Evolutionary conservation across 2,329 filamentous ascomycete genomes (phyloP), one percentile per base, ranked within the genome.

Genomic region (Fonsecaea erecta): DNA sequence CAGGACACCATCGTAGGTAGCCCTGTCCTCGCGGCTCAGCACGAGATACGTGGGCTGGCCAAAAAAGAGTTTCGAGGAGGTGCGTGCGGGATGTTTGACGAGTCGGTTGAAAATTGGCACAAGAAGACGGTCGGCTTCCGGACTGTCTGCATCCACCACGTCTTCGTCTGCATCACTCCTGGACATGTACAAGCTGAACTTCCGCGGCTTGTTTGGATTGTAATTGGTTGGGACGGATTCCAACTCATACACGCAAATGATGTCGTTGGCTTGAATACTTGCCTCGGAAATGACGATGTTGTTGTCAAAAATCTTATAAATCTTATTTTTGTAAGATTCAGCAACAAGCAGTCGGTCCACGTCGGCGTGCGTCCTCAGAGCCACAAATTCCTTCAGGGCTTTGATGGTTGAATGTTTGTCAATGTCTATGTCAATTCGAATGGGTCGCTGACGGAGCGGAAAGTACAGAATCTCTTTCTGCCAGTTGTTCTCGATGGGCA

Each of bases 401-500:
- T 75, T 77, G 69, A 93, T 83, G 37, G 85, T 89, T 1, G 88
- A 86, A 56, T 88, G 85, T 57, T 82, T 83, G n/a, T 89, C 88
- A 37, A 94, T 79, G 70, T 98, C 95, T 11, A 97, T 85, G 52
- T 88, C 85, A 37, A 98, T 84, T 48, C 85, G 81, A 58, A 94
- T 83, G 0, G 92, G 91, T 1, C 81, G 79, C 61, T 90, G 88
- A 64, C 89, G 87, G 1, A 95, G 80, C 1, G 93, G 93, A 66
- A 91, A 89, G 75, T 90, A 97, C 62, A 86, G 89, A 71, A 98
- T 81, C 0, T 84, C 83, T 69, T 90, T 89, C 64, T 82, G 84
- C 90, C 92, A 97, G 52, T 92, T 85, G 69, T 90, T 93, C 75
- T 95, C 90, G 61, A 97, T 87, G 0, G 95, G 95, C 35, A 99